Evolutionary conservation across 179 eudicot species (phyloP), one percentile per base, ranked within the genome.

Genomic region (Beta macrorhiza): DNA sequence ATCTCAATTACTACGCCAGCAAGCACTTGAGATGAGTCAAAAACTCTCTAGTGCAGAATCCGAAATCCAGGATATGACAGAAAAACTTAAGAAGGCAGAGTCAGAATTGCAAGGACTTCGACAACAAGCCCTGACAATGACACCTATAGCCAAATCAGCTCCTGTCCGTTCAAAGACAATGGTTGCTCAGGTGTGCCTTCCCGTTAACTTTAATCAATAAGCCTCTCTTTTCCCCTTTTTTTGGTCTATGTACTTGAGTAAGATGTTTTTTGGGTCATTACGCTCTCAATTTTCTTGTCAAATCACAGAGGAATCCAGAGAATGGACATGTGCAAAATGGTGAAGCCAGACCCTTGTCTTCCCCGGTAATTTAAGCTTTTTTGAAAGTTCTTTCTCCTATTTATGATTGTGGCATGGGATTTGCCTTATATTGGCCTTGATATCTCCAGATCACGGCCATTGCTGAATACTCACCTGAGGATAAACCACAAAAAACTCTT

Each of bases 61-160:
- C 67, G 85, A 83, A 80, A 85, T 85, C 55, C 79, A 85, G 78
- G 84, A 85, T 64, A 77, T 85, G 86, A 62, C 85, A 25, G 97
- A 92, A 82, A 97, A 93, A 83, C 92, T 97, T 70, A 89, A 93
- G n/a, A 92, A 94, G 84, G 87, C 84, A 59, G 97, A 91, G 80
- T 97, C 97, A 15, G 99, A 97, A 90, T 92, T 94, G 89, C 98
- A 94, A 90, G 90, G 90, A 29, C 93, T 97, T 78, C 98, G 99
- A 83, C 99, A 94, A 82, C 97, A 97, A 89, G 97, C 99, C 76
- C 85, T 97, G 80, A 87, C 98, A 52, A 91, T 97, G 91, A 91
- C 99, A 70, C 98, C 98, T 44, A 89, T 94, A 58, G 90, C 91
- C 76, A 91, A 87, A 79, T 72, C 93, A 58, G 80, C 89, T 79